phyloP scores from a whole-genome alignment of 1,139 yeast species.

The Pneumocystis canis region DNA sequence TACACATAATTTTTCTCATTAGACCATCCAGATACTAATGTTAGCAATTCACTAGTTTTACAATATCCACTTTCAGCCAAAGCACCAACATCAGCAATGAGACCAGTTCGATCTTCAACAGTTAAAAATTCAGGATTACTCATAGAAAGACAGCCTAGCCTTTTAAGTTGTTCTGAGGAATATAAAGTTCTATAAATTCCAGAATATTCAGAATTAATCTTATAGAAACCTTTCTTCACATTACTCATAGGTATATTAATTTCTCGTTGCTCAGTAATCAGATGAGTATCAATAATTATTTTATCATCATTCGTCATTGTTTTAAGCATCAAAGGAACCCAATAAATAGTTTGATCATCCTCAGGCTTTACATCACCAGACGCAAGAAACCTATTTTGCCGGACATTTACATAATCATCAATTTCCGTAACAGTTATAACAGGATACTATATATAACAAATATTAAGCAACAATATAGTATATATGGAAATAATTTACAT shows the following conservation, averaged over 20 bases:
- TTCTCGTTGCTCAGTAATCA: constrained; percentile 34
- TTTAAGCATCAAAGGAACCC: constrained; percentile 67
- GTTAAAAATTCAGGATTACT: constrained; percentile 43
- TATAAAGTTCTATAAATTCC: constrained; percentile 76
- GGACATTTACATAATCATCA: constrained; percentile 34
- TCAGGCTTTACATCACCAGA: constrained; percentile 66
- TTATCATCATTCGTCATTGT: constrained; percentile 55
- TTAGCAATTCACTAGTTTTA: constrained; percentile 49
- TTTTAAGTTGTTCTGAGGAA: constrained; percentile 56
- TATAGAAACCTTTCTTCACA: constrained; percentile 40
- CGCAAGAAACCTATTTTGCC: constrained; percentile 61
- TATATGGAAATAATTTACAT: not conserved
- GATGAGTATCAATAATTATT: constrained; percentile 24
- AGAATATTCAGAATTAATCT: constrained; percentile 67
- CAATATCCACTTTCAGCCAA: constrained; percentile 61
- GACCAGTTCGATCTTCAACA: constrained; percentile 73
- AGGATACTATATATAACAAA: constrained; percentile 34
- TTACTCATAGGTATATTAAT: constrained; percentile 25
- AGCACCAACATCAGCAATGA: constrained; percentile 69
- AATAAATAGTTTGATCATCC: constrained; percentile 60
- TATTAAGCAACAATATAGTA: not conserved
- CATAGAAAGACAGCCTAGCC: constrained; percentile 53
- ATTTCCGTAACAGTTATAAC: constrained; percentile 41
- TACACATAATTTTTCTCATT: constrained; percentile 47
- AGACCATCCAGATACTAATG: constrained; percentile 53